Conservation (phyloP, 495 filamentous ascomycete species). For the Tuber brumale region DNA sequence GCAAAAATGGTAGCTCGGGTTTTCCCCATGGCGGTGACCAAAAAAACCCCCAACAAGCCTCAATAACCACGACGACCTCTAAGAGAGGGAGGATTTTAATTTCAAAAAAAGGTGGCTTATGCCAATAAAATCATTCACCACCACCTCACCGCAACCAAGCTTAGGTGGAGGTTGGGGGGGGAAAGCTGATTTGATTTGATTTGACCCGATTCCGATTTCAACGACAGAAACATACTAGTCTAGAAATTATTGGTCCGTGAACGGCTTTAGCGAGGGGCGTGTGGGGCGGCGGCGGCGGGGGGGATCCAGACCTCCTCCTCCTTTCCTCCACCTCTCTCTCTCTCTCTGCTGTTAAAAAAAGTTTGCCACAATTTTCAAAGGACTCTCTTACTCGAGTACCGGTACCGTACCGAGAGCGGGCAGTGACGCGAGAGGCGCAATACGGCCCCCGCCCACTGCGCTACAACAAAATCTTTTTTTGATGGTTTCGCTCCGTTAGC, state of each 20-base stretch:
- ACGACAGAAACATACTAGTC: too few relatives aligned
- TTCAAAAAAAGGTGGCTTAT: background rate
- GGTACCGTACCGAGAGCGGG: conserved; percentile 1
- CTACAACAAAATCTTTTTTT: background rate
- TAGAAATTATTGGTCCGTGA: background rate
- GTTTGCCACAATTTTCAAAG: background rate
- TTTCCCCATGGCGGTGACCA: too few relatives aligned
- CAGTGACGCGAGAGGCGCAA: background rate
- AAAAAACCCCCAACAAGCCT: background rate
- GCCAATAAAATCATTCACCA: background rate
- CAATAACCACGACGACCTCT: background rate
- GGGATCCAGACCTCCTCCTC: too few relatives aligned
- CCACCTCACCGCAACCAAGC: background rate
- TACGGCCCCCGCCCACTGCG: background rate
- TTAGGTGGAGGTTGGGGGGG: too few relatives aligned
- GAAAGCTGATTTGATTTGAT: background rate
- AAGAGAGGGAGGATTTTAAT: background rate
- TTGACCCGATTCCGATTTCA: too few relatives aligned
- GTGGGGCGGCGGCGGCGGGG: too few relatives aligned
- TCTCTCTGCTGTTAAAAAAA: background rate
- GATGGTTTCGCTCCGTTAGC: background rate
- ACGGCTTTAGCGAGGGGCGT: background rate
- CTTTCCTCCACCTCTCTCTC: too few relatives aligned
- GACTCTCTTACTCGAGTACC: too few relatives aligned
- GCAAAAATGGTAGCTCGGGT: background rate